Evolutionary conservation across 176 grass and related monocot species (phyloP).

Genomic region (Alloteropsis semialata): DNA sequence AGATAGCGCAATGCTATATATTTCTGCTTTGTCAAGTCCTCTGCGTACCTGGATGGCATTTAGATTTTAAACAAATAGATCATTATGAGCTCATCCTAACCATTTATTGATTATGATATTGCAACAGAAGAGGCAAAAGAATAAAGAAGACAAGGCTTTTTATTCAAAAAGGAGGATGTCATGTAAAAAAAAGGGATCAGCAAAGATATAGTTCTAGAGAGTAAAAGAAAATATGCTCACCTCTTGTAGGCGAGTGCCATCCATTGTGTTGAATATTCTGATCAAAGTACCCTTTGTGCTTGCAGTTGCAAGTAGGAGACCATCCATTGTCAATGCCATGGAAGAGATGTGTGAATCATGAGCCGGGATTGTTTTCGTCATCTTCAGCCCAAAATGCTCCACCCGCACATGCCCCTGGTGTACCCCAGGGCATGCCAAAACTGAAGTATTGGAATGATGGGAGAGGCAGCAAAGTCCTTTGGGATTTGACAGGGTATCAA

Average conservation of each 20-base stretch:
- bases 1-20: conserved; percentile 82
- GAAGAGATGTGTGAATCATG: conserved; percentile 93
- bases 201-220: neutral
- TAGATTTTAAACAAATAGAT: conserved; percentile 38
- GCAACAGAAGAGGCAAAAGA: neutral
- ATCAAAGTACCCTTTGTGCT: conserved; percentile 91
- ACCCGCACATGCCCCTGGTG: conserved; percentile 69
- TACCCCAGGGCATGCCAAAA: conserved; percentile 82
- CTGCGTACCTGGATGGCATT: conserved; percentile 67
- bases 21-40: conserved; percentile 86
- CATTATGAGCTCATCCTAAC: neutral
- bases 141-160: neutral
- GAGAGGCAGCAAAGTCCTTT: conserved; percentile 93
- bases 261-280: conserved; percentile 97
- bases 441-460: conserved; percentile 75
- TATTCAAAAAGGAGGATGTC: neutral
- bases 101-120: neutral
- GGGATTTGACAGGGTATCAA: conserved; percentile 75
- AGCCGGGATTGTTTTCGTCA: conserved; percentile 74
- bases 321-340: conserved; percentile 88
- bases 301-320: conserved; percentile 79
- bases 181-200: neutral
- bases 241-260: conserved; percentile 88
- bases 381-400: conserved; percentile 89
- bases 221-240: conserved; percentile 33